These are phyloP conservation scores for Babesia caballi DNA, from an alignment of 169 alveolate genomes.

Conservation along the genomic window DNA sequence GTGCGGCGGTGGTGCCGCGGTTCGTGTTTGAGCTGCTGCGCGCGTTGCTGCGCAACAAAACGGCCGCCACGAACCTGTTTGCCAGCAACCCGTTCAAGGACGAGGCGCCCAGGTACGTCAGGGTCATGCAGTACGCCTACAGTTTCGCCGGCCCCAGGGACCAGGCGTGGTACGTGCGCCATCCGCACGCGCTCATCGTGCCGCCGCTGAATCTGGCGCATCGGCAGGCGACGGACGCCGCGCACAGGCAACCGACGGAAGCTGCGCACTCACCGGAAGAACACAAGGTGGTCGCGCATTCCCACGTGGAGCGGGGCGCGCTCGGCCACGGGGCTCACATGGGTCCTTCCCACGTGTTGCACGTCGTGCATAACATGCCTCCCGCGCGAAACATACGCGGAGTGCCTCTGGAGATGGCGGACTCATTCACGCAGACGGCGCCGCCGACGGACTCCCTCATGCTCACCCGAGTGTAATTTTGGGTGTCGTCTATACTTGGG, in stretches of 20 bases:
- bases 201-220: slow-evolving; percentile 39
- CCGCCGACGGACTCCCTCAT: slow-evolving; percentile 43
- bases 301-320: neutral
- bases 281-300: neutral
- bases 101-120: slow-evolving; percentile 48
- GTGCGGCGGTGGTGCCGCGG: slow-evolving; percentile 5
- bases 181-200: slow-evolving; percentile 4
- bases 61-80: slow-evolving; percentile 1
- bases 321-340: too few relatives aligned
- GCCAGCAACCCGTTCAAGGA: slow-evolving; percentile 34
- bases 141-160: slow-evolving; percentile 1
- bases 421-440: slow-evolving; percentile 2
- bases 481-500: too few relatives aligned
- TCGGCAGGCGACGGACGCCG: too few relatives aligned
- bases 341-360: neutral
- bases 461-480: slow-evolving; percentile 9
- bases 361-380: slow-evolving; percentile 46
- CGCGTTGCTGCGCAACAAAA: slow-evolving; percentile 22
- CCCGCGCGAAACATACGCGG: slow-evolving; percentile 17
- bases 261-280: neutral
- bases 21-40: slow-evolving; percentile 17
- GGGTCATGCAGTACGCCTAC: slow-evolving; percentile 51
- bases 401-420: slow-evolving; percentile 57
- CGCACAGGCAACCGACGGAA: neutral
- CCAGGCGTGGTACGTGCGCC: slow-evolving; percentile 14